Evolutionary conservation across 371 early-diverging fungal genomes (phyloP).

Genomic region (Mucor indicus): DNA sequence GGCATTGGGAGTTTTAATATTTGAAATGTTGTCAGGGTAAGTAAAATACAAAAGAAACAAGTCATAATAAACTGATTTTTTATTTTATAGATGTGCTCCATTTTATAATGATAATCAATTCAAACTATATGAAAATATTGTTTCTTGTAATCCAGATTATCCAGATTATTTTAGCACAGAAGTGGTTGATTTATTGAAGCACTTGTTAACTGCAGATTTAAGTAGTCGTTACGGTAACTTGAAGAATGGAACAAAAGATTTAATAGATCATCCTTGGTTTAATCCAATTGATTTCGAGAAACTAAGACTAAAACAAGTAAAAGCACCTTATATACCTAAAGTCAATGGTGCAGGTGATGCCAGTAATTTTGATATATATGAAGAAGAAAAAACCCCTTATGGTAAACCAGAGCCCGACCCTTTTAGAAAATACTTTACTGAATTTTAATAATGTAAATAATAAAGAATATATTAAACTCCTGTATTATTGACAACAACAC

Average conservation of each 20-base stretch:
- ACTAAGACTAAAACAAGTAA: conserved; percentile 64
- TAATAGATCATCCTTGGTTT: conserved; percentile 94
- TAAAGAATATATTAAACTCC: neutral
- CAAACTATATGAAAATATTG: conserved; percentile 88
- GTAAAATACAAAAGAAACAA: neutral
- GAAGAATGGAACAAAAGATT: conserved; percentile 78
- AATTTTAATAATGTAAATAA: conserved; percentile 11
- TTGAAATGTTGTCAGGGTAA: conserved; percentile 89
- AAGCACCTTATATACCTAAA: conserved; percentile 87
- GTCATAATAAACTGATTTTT: conserved; percentile 10
- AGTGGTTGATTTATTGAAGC: conserved; percentile 85
- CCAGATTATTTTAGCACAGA: conserved; percentile 81
- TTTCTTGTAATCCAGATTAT: conserved; percentile 45
- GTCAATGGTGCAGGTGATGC: conserved; percentile 81
- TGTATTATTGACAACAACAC: no score
- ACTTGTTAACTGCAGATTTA: conserved; percentile 81
- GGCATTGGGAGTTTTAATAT: conserved; percentile 94
- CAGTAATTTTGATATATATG: conserved; percentile 89
- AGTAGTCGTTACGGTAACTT: conserved; percentile 89
- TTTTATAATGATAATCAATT: conserved; percentile 92
- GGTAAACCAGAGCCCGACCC: conserved; percentile 31
- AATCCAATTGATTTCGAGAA: conserved; percentile 86
- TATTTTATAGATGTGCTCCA: conserved; percentile 56
- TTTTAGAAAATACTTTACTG: conserved; percentile 25
- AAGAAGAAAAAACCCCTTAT: conserved; percentile 64